Base-by-base conservation (phyloP, 768 basidiomycete species). In the Lactifluus piperatus region DNA sequence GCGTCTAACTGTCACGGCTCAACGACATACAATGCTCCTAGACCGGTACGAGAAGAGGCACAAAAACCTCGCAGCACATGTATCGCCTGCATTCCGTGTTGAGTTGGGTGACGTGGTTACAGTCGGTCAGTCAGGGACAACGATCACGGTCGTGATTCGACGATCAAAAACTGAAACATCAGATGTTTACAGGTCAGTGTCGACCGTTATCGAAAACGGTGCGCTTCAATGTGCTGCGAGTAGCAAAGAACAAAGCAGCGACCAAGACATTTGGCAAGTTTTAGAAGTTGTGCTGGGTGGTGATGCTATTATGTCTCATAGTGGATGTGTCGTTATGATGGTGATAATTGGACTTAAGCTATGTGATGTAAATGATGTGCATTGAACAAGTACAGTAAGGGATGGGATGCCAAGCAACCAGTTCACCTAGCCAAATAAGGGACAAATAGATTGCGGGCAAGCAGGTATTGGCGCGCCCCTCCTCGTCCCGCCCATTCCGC, bases 31-130 rank as follows among this genome's bases (percentile, higher is more conserved):
- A 34, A 56, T 36, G 24, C n/a, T 34, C 45, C 8, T 66, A 93
- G 91, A 94, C 80, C 92, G 95, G 79, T 98, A 97, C 75, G 95
- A 94, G 76, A 94, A 94, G 77, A 79, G 95, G 70, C 97, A 99
- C 81, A 97, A 95, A 81, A 99, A 99, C 80, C 74, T 99, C 71
- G 92, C 95, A 45, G 97, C 84, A 48, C 97, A 99, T 73, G 84
- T 91, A 71, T 98, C 95, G 26, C 97, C 97, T 39, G 94, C 94
- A 54, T 99, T 99, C 91, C 97, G 97, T 78, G 93, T 93, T 61
- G 94, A 98, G 72, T 56, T 85, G 53, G 97, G 97, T 29, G 97
- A 98, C 72, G 76, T 79, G 57, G 97, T 98, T 66, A 98, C 94
- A 61, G 94, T 98, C 65, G 94, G 93, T 90, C 68, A 66, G 88